Conservation (phyloP, 495 filamentous ascomycete species). For the Trichocladium uniseriatum region DNA sequence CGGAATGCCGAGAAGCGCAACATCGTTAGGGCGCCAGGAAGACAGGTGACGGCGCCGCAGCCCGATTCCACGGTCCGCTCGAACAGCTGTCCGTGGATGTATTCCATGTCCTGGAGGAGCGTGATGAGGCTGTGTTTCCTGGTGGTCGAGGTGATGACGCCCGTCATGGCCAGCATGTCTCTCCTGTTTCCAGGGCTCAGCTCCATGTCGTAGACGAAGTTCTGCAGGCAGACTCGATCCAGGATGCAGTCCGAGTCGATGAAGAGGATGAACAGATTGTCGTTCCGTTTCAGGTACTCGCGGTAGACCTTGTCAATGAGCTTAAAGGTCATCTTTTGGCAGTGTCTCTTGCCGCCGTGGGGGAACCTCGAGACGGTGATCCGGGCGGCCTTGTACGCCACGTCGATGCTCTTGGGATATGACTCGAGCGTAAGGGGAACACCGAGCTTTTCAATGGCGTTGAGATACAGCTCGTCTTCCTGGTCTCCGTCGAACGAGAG, state of each 20-base stretch:
- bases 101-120: conserved; percentile 94
- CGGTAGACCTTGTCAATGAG: conserved; percentile 91
- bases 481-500: conserved; percentile 89
- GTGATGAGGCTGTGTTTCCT: conserved; percentile 84
- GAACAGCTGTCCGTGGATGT: conserved; percentile 94
- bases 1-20: conserved; percentile 93
- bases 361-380: conserved; percentile 90
- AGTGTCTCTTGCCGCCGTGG: conserved; percentile 88
- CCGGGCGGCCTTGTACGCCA: conserved; percentile 69
- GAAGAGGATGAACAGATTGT: conserved; percentile 92
- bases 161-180: conserved; percentile 97
- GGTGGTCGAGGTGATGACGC: conserved; percentile 92
- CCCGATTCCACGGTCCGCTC: conserved; percentile 94
- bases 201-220: conserved; percentile 99
- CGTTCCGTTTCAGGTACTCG: conserved; percentile 78
- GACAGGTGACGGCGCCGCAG: conserved; percentile 89
- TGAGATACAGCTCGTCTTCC: conserved; percentile 82
- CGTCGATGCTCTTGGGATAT: conserved; percentile 87
- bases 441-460: conserved; percentile 79
- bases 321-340: conserved; percentile 90
- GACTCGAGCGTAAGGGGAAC: conserved; percentile 66
- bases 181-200: conserved; percentile 85
- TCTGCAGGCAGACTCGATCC: conserved; percentile 86
- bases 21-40: conserved; percentile 91
- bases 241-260: conserved; percentile 98